These are phyloP conservation scores for Trichoderma sp. DNA, from an alignment of 2,329 filamentous ascomycete species.

Conservation along the genomic window DNA sequence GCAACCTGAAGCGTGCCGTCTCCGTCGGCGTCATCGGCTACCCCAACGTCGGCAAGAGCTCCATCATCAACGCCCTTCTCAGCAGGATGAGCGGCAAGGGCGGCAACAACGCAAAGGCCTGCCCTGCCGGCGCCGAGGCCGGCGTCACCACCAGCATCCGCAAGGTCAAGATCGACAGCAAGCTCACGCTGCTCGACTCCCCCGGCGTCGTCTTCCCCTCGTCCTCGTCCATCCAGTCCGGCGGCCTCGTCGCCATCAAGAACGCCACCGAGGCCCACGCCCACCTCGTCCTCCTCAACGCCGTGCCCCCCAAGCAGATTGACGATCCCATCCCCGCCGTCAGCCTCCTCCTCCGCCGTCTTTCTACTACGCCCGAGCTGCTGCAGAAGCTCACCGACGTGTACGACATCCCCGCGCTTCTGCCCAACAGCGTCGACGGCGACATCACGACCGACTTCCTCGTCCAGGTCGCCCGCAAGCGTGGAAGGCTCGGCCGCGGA, in stretches of 20 bases:
- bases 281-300: slow-evolving; percentile 82
- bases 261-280: slow-evolving; percentile 72
- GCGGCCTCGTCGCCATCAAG: slow-evolving; percentile 50
- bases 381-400: slow-evolving; percentile 75
- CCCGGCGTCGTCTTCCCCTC: slow-evolving; percentile 93
- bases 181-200: slow-evolving; percentile 88
- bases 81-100: slow-evolving; percentile 68
- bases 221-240: slow-evolving; percentile 40
- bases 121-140: slow-evolving; percentile 85
- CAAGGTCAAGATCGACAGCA: slow-evolving; percentile 90
- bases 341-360: slow-evolving; percentile 73
- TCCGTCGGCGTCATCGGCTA: slow-evolving; percentile 94
- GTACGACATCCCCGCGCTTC: slow-evolving; percentile 79
- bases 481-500: slow-evolving; percentile 81
- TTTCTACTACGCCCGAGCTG: slow-evolving; percentile 70
- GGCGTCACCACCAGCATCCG: slow-evolving; percentile 87
- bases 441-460: slow-evolving; percentile 88
- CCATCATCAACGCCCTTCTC: slow-evolving; percentile 89
- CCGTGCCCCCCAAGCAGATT: slow-evolving; percentile 90
- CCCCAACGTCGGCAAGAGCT: slow-evolving; percentile 94
- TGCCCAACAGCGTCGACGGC: slow-evolving; percentile 61
- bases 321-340: slow-evolving; percentile 89
- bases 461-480: slow-evolving; percentile 89
- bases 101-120: slow-evolving; percentile 57
- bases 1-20: slow-evolving; percentile 82